Evolutionary conservation across 768 basidiomycete species (phyloP).

Genomic region (Tremella fuciformis): DNA sequence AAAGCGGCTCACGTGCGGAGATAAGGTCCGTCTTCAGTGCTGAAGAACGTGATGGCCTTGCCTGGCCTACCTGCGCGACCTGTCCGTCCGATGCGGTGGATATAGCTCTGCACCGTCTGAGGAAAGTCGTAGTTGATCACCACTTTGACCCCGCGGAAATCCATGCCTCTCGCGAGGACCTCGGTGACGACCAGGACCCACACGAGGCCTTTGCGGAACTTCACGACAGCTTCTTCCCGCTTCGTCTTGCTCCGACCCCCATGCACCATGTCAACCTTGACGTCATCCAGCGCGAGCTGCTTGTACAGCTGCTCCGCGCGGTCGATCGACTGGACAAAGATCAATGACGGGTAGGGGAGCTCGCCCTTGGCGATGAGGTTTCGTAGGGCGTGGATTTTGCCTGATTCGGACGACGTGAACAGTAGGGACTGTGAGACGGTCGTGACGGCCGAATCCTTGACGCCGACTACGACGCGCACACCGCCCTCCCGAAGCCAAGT

Average conservation of each 20-base stretch:
- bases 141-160: constrained; percentile 62
- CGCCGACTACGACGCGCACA: constrained; percentile 89
- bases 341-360: constrained; percentile 83
- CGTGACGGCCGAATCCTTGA: constrained; percentile 92
- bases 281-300: constrained; percentile 66
- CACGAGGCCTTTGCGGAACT: constrained; percentile 83
- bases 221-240: constrained; percentile 75
- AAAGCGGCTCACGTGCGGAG: constrained; percentile 64
- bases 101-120: constrained; percentile 88
- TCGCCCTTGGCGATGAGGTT: constrained; percentile 65
- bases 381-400: constrained; percentile 87
- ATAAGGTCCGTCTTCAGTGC: constrained; percentile 84
- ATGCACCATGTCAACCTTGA: constrained; percentile 51
- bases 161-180: constrained; percentile 97
- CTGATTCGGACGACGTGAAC: constrained; percentile 88
- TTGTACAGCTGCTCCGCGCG: constrained; percentile 64
- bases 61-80: constrained; percentile 90
- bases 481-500: constrained; percentile 72
- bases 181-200: constrained; percentile 97
- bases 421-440: constrained; percentile 83
- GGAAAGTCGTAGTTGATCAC: constrained; percentile 66
- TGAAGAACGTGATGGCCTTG: constrained; percentile 93
- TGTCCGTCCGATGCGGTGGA: constrained; percentile 94
- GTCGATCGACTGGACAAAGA: constrained; percentile 83
- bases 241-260: constrained; percentile 60